These are phyloP conservation scores for Mucor circinelloides DNA, from an alignment of 371 early-diverging fungal genomes.

Conservation along the genomic window DNA sequence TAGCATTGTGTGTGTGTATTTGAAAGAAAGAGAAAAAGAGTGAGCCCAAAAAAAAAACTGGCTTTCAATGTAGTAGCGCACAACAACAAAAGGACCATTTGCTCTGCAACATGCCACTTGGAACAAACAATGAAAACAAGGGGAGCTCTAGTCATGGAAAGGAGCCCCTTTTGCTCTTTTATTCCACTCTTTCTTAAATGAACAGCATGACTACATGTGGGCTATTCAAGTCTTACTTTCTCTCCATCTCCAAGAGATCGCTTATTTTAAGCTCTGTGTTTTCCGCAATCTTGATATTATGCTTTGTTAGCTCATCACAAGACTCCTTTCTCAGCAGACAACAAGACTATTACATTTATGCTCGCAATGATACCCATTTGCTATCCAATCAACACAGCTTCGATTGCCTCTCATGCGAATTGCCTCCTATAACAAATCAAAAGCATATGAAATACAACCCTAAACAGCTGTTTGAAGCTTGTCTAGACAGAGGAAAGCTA, in stretches of 20 bases:
- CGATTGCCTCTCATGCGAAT: not conserved
- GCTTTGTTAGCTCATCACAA: not conserved
- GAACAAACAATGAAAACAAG: not conserved
- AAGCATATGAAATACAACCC: not conserved
- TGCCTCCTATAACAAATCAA: not conserved
- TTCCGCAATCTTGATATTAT: not conserved
- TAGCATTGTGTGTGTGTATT: conserved; percentile 6
- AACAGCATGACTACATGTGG: not conserved
- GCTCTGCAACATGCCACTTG: not conserved
- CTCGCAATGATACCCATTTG: not conserved
- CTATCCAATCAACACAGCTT: not conserved
- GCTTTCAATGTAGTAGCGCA: not conserved
- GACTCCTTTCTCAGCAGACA: not conserved
- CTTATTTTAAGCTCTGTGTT: not conserved
- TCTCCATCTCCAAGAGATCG: not conserved
- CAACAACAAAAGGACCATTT: not conserved
- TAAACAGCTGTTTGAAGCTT: not conserved
- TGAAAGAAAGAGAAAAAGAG: conserved; percentile 1
- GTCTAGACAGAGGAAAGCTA: not conserved
- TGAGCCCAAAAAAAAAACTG: not conserved
- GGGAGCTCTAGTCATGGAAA: not conserved
- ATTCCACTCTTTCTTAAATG: not conserved
- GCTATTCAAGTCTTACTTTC: not conserved
- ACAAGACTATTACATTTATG: not conserved
- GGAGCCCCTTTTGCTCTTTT: not conserved